Evolutionary conservation across 257 asterid species (phyloP).

Genomic region (Nemophila menziesii): DNA sequence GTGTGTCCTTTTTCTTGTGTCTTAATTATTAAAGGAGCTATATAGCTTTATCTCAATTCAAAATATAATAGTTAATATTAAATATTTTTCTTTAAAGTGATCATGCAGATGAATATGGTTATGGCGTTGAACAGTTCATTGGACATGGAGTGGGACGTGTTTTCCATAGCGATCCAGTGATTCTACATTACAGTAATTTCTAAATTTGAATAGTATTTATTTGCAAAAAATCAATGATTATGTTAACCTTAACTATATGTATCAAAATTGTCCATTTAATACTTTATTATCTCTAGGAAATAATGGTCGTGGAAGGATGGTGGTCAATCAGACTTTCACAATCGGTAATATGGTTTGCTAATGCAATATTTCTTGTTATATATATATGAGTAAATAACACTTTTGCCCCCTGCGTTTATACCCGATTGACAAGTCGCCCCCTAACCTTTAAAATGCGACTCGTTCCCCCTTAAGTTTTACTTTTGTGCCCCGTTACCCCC

Average conservation of each 20-base stretch:
- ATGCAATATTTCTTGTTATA: too few species aligned
- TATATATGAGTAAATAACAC: too few species aligned
- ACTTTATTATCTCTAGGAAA: slow-evolving; percentile 41
- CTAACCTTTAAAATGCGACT: too few species aligned
- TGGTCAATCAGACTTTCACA: slow-evolving; percentile 86
- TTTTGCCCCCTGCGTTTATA: too few species aligned
- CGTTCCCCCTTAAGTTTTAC: too few species aligned
- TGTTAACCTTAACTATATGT: too few species aligned
- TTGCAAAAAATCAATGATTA: too few species aligned
- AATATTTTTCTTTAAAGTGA: slow-evolving; percentile 42
- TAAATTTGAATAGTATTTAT: too few species aligned
- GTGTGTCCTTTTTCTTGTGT: slow-evolving; percentile 6
- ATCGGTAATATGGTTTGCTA: slow-evolving; percentile 39
- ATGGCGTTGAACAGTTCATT: slow-evolving; percentile 82
- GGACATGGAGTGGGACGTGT: slow-evolving; percentile 96
- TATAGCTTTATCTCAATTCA: neutral
- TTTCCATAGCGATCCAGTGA: slow-evolving; percentile 84
- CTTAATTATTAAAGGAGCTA: too few species aligned
- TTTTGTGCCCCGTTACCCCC: too few species aligned
- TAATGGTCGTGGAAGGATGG: slow-evolving; percentile 62
- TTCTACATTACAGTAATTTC: slow-evolving; percentile 75
- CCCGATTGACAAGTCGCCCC: too few species aligned
- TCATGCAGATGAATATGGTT: slow-evolving; percentile 69
- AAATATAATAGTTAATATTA: slow-evolving; percentile 1
- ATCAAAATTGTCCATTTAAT: too few species aligned